Conservation (phyloP, 2,329 filamentous ascomycete species). For the Fusarium duplospermum region DNA sequence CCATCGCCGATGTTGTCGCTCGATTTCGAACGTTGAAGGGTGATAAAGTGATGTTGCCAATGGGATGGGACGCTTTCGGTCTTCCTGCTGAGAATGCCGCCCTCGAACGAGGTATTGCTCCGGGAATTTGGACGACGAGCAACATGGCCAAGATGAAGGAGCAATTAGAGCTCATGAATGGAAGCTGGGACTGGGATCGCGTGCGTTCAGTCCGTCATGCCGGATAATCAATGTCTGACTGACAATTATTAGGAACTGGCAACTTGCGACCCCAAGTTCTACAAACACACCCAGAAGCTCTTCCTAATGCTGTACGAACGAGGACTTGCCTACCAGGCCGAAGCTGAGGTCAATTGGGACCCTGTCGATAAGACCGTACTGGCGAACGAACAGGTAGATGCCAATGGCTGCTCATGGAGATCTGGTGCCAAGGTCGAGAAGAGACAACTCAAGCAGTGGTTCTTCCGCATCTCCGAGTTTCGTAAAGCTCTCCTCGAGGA, state of each 20-base stretch:
- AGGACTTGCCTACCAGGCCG: constrained; percentile 83
- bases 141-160: constrained; percentile 90
- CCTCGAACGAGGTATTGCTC: constrained; percentile 82
- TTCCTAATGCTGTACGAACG: constrained; percentile 81
- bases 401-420: constrained; percentile 86
- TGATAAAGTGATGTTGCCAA: constrained; percentile 82
- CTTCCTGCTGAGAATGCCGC: constrained; percentile 92
- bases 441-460: constrained; percentile 86
- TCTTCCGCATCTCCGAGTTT: constrained; percentile 84
- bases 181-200: constrained; percentile 83
- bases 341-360: constrained; percentile 90
- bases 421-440: constrained; percentile 88
- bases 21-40: constrained; percentile 82
- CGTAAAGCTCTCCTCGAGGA: constrained; percentile 78
- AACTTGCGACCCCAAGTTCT: constrained; percentile 87
- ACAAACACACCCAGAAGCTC: constrained; percentile 88
- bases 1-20: constrained; percentile 87
- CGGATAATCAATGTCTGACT: neutral
- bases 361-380: constrained; percentile 90
- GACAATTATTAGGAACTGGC: constrained; percentile 73
- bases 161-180: constrained; percentile 83
- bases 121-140: constrained; percentile 79
- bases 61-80: constrained; percentile 95
- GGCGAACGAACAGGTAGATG: constrained; percentile 93
- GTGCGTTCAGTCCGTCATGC: constrained; percentile 63